A percentile compares a stretch with the other conserved stretches of the same genome.
These are phyloP conservation scores for Pueraria montana DNA, from an alignment of 306 rosid species.

Conservation along the genomic window DNA sequence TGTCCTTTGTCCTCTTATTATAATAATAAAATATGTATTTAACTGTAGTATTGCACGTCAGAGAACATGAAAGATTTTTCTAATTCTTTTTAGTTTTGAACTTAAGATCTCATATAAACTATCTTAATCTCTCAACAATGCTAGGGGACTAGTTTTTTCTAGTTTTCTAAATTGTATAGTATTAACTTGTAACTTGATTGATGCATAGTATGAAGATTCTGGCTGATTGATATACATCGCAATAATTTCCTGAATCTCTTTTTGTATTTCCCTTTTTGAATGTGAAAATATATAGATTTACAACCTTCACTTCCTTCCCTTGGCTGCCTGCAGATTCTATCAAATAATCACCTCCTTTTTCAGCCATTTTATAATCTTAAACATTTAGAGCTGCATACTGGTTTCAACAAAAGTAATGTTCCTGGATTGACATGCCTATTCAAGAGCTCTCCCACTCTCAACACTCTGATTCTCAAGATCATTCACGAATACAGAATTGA, in stretches of 20 bases:
- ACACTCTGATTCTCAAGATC: slow-evolving; percentile 67
- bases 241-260: background rate
- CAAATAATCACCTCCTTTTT: slow-evolving; percentile 63
- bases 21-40: too few species aligned
- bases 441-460: slow-evolving; percentile 66
- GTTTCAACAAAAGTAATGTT: slow-evolving; percentile 68
- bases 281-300: slow-evolving; percentile 5
- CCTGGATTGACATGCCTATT: slow-evolving; percentile 74
- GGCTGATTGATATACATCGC: background rate
- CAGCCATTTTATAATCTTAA: slow-evolving; percentile 71
- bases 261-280: background rate
- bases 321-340: slow-evolving; percentile 76
- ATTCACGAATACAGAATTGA: slow-evolving; percentile 55
- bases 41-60: background rate
- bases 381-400: slow-evolving; percentile 69
- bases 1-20: too few species aligned
- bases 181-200: background rate
- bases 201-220: background rate
- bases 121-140: too few species aligned
- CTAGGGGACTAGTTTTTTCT: background rate
- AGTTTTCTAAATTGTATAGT: background rate
- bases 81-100: background rate
- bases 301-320: background rate
- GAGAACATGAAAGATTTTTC: background rate
- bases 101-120: background rate